Base-by-base conservation (phyloP, 164 flowering plant genomes). In the Litsea cubeba region DNA sequence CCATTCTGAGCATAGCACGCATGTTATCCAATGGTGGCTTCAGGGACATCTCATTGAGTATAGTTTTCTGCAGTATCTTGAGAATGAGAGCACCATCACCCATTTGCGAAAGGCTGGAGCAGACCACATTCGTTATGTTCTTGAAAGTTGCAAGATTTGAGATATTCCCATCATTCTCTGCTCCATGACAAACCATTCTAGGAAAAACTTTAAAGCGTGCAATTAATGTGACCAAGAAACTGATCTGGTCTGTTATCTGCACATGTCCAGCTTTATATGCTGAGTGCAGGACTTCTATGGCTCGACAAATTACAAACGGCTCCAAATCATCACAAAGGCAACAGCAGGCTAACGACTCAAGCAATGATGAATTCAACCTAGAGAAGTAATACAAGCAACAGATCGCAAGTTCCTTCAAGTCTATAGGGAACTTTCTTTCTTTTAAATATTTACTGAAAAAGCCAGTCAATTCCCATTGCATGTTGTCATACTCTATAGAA, bases 381-480 rank as follows among this genome's bases (percentile, higher is more conserved):
- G 95, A 81, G 84, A 90, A 88, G 67, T 92, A 94, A 74, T 84
- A 92, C 32, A 94, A 83, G 84, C 91, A 90, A 81, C 86, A 89
- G 40, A 92, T 18, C n/a, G n/a, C 83, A 68, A 91, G 85, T 74
- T 93, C 97, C 77, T 96, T 93, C 73, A 84, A 83, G 68, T 91
- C 97, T 75, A 75, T 83, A 3, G 94, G 76, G 72, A 63, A 51
- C 6, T 68, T 76, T 84, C 89, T 79, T 35, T 82, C 85, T 69
- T 83, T 85, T 10, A 68, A 51, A 80, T 65, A 71, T 22, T 69
- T 73, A 77, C 88, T 65, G 74, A 76, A 95, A 69, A 89, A 91
- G 49, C 81, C 84, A 62, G 28, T 71, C 69, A 95, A 65, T 23
- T 78, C 49, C 69, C 68, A 17, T 68, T 91, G 97, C 74, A 85